These are phyloP conservation scores for Heracleum sosnowskyi DNA, from an alignment of 129 eudicot genomes.

Conservation along the genomic window DNA sequence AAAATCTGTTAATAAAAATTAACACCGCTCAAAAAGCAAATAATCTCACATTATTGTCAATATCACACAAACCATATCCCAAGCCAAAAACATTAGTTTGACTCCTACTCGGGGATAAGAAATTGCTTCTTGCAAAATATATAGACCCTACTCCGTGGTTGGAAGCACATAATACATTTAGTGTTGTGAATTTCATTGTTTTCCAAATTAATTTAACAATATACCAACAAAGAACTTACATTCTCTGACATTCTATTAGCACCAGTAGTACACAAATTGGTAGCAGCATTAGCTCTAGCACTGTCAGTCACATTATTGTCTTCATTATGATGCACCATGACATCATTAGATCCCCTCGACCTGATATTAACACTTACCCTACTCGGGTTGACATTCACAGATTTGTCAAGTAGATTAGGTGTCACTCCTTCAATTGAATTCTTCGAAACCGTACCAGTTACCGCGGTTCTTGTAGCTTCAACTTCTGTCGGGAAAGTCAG, in stretches of 20 bases:
- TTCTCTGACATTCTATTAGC: slow-evolving; percentile 16
- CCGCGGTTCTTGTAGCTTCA: slow-evolving; percentile 10
- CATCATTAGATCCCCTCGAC: slow-evolving; percentile 12
- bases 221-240: slow-evolving; percentile 18
- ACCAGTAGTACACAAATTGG: background rate
- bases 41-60: slow-evolving; percentile 28
- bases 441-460: slow-evolving; percentile 12
- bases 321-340: slow-evolving; percentile 5
- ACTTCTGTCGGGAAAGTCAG: slow-evolving; percentile 17
- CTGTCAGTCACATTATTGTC: slow-evolving; percentile 18
- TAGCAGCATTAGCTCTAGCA: background rate
- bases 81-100: slow-evolving; percentile 13
- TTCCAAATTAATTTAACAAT: background rate
- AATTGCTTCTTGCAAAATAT: slow-evolving; percentile 14
- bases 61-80: slow-evolving; percentile 13
- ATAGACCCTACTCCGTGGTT: background rate
- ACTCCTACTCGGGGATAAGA: slow-evolving; percentile 15
- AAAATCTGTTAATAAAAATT: slow-evolving; percentile 7
- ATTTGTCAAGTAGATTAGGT: slow-evolving; percentile 6
- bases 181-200: background rate
- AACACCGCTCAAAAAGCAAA: slow-evolving; percentile 5
- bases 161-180: background rate
- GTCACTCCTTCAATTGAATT: slow-evolving; percentile 16
- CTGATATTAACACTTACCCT: background rate
- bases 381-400: slow-evolving; percentile 5